These are phyloP conservation scores for Filosporella fistucella DNA, from an alignment of 495 filamentous ascomycete genomes.

Conservation along the genomic window DNA sequence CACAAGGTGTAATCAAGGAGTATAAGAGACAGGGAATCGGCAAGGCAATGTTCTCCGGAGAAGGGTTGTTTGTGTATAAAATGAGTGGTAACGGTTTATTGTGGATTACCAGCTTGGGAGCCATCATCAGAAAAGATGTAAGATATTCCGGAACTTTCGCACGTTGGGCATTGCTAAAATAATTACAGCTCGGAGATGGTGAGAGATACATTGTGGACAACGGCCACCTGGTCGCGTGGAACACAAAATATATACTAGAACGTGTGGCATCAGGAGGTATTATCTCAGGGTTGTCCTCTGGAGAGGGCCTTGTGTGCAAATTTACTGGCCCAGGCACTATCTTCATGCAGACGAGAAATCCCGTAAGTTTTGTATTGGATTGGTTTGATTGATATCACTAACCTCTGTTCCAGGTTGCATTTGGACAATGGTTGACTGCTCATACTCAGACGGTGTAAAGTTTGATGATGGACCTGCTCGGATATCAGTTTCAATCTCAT, in stretches of 20 bases:
- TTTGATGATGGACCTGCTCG: neutral
- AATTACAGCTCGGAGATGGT: conserved; percentile 57
- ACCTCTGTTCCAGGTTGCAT: conserved; percentile 11
- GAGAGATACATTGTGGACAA: conserved; percentile 94
- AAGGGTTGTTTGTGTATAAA: conserved; percentile 89
- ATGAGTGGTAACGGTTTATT: conserved; percentile 73
- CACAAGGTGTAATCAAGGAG: conserved; percentile 74
- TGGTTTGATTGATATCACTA: neutral
- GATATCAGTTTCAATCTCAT: neutral
- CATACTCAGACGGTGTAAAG: conserved; percentile 12
- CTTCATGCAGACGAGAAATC: conserved; percentile 90
- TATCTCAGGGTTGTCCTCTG: conserved; percentile 69
- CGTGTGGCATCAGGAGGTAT: conserved; percentile 86
- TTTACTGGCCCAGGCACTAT: conserved; percentile 91
- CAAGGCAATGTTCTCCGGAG: conserved; percentile 91
- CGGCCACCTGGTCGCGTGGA: conserved; percentile 95
- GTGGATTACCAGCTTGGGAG: conserved; percentile 90
- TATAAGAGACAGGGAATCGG: conserved; percentile 83
- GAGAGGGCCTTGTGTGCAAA: conserved; percentile 88
- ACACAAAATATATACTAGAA: conserved; percentile 87
- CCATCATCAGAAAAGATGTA: conserved; percentile 94
- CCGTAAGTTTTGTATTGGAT: conserved; percentile 39
- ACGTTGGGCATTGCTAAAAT: conserved; percentile 19
- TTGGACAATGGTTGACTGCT: conserved; percentile 21
- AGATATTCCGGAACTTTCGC: conserved; percentile 27